A percentile compares a stretch with the other conserved stretches of the same genome.
Evolutionary conservation across 2,329 filamentous ascomycete species (phyloP).

Genomic region (Verticillium nonalfalfae): DNA sequence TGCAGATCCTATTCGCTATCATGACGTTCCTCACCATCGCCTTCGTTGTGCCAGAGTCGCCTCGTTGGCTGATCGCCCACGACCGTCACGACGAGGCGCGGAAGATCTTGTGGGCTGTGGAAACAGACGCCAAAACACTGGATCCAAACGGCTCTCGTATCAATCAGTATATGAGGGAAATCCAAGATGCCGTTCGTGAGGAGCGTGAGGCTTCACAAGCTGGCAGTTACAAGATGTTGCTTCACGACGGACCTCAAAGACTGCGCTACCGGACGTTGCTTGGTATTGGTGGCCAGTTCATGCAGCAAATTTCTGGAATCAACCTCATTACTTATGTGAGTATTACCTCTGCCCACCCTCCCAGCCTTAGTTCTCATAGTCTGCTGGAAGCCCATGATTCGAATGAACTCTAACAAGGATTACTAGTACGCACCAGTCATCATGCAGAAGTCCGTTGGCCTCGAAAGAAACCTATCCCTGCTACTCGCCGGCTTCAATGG

Average conservation of each 20-base stretch:
- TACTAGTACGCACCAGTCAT: conserved; percentile 32
- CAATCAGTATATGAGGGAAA: conserved; percentile 23
- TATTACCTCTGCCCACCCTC: conserved; percentile 35
- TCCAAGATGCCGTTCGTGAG: conserved; percentile 30
- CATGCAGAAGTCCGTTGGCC: conserved; percentile 35
- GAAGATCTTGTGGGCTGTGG: conserved; percentile 23
- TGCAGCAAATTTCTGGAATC: conserved; percentile 30
- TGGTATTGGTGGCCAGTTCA: conserved; percentile 36
- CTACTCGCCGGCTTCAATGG: conserved; percentile 47
- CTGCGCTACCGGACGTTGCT: conserved; percentile 32
- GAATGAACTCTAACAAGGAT: neutral
- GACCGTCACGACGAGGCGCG: conserved; percentile 36
- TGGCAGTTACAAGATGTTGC: conserved; percentile 24
- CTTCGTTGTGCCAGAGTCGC: conserved; percentile 32
- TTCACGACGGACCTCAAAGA: conserved; percentile 34
- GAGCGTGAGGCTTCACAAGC: conserved; percentile 28
- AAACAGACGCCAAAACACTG: conserved; percentile 17
- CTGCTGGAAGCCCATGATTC: neutral
- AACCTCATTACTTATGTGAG: conserved; percentile 22
- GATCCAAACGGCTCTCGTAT: conserved; percentile 18
- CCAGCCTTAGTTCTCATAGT: conserved; percentile 14
- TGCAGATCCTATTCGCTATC: conserved; percentile 35
- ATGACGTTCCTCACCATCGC: conserved; percentile 23
- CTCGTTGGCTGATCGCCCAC: conserved; percentile 40
- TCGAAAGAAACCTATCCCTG: conserved; percentile 36